Evolutionary conservation across 129 eudicot species (phyloP).

Genomic region (Solidago caesia): DNA sequence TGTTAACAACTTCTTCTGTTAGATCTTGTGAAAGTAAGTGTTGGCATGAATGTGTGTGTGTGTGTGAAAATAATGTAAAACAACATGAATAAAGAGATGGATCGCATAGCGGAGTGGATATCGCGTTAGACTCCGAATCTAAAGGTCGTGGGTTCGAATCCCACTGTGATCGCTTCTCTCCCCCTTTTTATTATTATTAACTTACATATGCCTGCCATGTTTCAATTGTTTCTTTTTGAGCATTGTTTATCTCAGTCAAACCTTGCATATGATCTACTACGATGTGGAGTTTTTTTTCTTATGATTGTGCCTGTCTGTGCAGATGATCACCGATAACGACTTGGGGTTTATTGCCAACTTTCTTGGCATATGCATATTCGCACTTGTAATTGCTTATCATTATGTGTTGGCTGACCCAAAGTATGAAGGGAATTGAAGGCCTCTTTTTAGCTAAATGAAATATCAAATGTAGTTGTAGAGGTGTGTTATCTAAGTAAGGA

Average conservation of each 20-base stretch:
- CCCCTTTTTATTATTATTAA: background rate
- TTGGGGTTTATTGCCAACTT: constrained; percentile 76
- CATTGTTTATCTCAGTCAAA: background rate
- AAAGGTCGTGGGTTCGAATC: constrained; percentile 83
- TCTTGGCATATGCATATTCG: constrained; percentile 58
- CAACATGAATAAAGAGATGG: background rate
- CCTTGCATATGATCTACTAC: constrained; percentile 9
- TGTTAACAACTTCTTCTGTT: background rate
- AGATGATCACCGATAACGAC: constrained; percentile 67
- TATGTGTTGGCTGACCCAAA: constrained; percentile 69
- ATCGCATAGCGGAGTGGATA: constrained; percentile 65
- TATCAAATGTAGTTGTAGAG: constrained; percentile 23
- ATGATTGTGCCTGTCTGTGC: constrained; percentile 34
- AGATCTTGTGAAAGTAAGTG: constrained; percentile 11
- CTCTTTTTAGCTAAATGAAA: background rate
- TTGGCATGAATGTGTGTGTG: background rate
- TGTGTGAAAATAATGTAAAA: background rate
- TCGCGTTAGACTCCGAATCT: constrained; percentile 80
- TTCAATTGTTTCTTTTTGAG: constrained; percentile 44
- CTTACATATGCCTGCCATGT: background rate
- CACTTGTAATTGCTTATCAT: constrained; percentile 64
- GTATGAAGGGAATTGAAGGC: constrained; percentile 45
- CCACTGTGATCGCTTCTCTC: constrained; percentile 52
- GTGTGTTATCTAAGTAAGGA: constrained; percentile 7
- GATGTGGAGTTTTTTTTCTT: background rate